phyloP scores from a whole-genome alignment of 2,329 filamentous ascomycete species.

The Epichloe bromicola region DNA sequence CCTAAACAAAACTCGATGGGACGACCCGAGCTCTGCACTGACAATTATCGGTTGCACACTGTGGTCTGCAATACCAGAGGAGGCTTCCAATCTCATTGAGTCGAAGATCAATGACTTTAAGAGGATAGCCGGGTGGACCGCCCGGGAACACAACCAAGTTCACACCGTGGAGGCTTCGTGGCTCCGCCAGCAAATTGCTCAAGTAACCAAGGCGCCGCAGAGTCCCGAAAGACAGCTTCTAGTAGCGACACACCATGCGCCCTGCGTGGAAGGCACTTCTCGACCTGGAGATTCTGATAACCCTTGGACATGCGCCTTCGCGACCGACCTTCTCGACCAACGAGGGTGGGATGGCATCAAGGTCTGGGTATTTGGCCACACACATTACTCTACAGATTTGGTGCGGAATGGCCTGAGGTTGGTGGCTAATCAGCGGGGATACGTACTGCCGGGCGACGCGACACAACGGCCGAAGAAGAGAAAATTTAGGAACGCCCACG shows the following conservation, averaged over 20 bases:
- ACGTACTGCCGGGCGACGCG: conserved; percentile 16
- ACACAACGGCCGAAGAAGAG: background rate
- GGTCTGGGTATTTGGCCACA: conserved; percentile 36
- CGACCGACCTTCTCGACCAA: conserved; percentile 24
- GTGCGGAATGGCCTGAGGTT: conserved; percentile 20
- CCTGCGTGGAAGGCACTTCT: no score
- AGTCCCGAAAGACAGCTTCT: conserved; percentile 21
- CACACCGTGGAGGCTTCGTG: conserved; percentile 37
- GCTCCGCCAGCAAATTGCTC: conserved; percentile 24
- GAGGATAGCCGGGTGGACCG: conserved; percentile 37
- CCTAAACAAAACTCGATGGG: conserved; percentile 28
- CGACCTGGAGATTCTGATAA: no score
- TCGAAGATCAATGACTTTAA: conserved; percentile 39
- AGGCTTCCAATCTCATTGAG: conserved; percentile 24
- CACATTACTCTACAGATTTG: conserved; percentile 29
- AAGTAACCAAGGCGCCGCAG: conserved; percentile 7
- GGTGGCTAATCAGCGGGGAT: conserved; percentile 34
- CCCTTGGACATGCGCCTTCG: no score
- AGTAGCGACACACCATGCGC: conserved; percentile 45
- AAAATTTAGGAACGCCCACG: background rate
- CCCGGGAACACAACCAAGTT: conserved; percentile 33
- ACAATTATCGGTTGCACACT: conserved; percentile 45
- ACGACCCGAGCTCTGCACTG: conserved; percentile 27
- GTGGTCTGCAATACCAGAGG: conserved; percentile 36
- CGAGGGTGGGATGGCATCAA: conserved; percentile 20